phyloP scores from a whole-genome alignment of 2,329 filamentous ascomycete genomes.

The Curvularia sp. region DNA sequence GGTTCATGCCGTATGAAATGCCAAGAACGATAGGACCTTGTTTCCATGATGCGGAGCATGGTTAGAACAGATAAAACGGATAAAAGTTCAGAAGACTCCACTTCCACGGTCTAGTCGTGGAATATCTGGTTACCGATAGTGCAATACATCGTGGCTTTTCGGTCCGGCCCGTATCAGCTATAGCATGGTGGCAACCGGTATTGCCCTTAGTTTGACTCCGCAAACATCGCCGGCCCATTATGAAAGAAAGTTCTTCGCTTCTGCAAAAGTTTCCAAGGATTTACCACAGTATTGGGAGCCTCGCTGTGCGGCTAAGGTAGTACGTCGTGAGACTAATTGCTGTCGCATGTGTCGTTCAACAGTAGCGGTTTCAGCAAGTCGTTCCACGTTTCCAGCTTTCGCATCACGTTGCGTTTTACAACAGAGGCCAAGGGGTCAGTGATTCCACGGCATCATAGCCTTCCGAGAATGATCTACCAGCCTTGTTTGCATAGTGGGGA shows the following conservation, averaged over 20 bases:
- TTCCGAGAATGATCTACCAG: neutral
- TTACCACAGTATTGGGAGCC: neutral
- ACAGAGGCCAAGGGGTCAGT: conserved; percentile 14
- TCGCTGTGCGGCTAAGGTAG: neutral
- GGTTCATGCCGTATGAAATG: conserved; percentile 1
- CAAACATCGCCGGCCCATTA: neutral
- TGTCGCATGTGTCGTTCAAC: conserved; percentile 10
- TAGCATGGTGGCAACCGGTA: neutral
- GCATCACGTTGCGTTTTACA: conserved; percentile 25
- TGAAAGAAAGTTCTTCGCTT: neutral
- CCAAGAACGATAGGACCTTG: conserved; percentile 1
- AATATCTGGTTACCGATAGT: neutral
- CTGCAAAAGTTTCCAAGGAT: neutral
- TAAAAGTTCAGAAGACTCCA: neutral
- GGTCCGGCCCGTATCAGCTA: neutral
- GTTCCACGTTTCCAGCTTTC: conserved; percentile 19
- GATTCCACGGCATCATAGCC: conserved; percentile 10
- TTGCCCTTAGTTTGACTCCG: neutral
- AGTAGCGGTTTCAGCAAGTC: conserved; percentile 24
- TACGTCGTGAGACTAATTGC: conserved; percentile 1
- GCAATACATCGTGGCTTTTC: neutral
- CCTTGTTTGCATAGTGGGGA: conserved; percentile 2
- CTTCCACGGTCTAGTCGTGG: neutral
- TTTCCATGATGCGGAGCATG: conserved; percentile 7
- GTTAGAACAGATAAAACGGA: neutral